Evolutionary conservation across 805 yeast species (phyloP), one percentile per base, ranked within the genome.

Genomic region (Kluyveromyces starmeri): DNA sequence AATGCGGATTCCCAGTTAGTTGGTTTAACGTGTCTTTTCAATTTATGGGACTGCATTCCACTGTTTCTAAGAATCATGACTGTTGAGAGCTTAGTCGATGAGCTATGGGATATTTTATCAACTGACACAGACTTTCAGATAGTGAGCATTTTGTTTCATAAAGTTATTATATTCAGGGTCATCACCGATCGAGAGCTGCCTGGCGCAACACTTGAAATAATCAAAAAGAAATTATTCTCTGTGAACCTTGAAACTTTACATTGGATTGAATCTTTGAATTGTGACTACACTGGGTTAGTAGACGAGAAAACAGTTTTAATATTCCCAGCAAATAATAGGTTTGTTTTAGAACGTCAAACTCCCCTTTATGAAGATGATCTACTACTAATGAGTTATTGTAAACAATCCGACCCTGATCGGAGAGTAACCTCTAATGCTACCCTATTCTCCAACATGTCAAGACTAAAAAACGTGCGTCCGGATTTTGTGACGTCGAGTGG

Each of bases 31-130:
- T 44, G 47, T 16, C 33, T 55, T 8, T 55, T 57, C 34, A 57
- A 57, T 36, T 39, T 43, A 7, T 56, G 61, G 61, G 32, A 35
- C 4, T 27, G 26, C 19, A 34, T 56, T 3, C 50, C 59, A 3
- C 6, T n/a, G 3, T 27, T 30, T 3, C 19, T 17, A 16, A 43
- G 39, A 26, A 20, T 12, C 5, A n/a, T 28, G 5, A 8, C 51
- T 11, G 28, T 40, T 2, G 20, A 38, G 7, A n/a, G 28, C 7
- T 20, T 51, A 19, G 15, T 47, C 4, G 28, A 32, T 18, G 43
- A 42, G 2, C 20, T 40, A 20, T 53, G 53, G 53, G 27, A 34
- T 8, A 13, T 27, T 11, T 32, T 55, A 20, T 41, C 46, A 2
- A 20, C 41, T 8, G 47, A 50, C 7, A 39, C 42, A 12, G 40